Conservation (phyloP, 140 eudicot species). For the Flaveria floridana region DNA sequence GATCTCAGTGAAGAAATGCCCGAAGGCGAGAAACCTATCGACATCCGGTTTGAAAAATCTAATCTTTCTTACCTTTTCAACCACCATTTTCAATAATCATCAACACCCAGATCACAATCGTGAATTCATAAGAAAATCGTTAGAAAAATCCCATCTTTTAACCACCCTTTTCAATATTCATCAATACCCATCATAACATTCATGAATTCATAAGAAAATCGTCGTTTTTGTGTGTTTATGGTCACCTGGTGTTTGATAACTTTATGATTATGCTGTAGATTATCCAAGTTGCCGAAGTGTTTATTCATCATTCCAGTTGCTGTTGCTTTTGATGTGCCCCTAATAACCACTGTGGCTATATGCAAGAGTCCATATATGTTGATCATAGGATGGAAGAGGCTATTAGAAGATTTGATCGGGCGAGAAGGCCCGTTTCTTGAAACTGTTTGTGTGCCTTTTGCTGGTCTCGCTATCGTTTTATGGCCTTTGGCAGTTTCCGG, state of each 20-base stretch:
- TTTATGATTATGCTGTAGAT: slow-evolving; percentile 33
- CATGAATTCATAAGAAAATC: neutral
- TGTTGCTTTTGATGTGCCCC: slow-evolving; percentile 55
- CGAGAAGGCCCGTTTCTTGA: slow-evolving; percentile 95
- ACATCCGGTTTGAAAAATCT: slow-evolving; percentile 55
- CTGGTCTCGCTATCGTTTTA: slow-evolving; percentile 74
- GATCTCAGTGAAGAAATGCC: slow-evolving; percentile 70
- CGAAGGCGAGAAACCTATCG: slow-evolving; percentile 57
- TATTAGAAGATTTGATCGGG: slow-evolving; percentile 79
- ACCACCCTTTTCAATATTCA: neutral
- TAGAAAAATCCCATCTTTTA: slow-evolving; percentile 17
- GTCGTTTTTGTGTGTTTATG: neutral
- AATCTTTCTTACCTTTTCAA: neutral
- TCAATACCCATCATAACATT: slow-evolving; percentile 2
- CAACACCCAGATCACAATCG: neutral
- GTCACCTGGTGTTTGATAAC: neutral
- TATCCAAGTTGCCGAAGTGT: slow-evolving; percentile 63
- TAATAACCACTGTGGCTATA: slow-evolving; percentile 63
- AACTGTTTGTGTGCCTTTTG: slow-evolving; percentile 91
- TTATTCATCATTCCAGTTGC: slow-evolving; percentile 58
- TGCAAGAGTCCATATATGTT: slow-evolving; percentile 93
- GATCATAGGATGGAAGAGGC: slow-evolving; percentile 90
- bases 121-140: slow-evolving; percentile 25
- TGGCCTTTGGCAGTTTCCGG: slow-evolving; percentile 89
- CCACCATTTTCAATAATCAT: neutral